Evolutionary conservation across 148 eudicot species (phyloP).

Genomic region (Dysphania ambrosioides): DNA sequence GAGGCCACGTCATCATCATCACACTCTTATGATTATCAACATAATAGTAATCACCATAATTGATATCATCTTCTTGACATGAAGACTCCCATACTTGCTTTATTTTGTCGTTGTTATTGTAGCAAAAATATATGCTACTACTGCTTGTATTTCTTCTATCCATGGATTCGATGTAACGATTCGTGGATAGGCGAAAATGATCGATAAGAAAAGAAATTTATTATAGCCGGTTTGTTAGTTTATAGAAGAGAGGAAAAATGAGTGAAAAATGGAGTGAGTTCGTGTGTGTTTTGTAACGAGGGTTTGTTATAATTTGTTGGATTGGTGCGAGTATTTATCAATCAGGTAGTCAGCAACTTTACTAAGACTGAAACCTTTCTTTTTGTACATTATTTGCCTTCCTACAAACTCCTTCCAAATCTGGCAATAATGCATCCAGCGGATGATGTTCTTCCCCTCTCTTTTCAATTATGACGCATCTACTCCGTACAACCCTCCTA

Average conservation of each 20-base stretch:
- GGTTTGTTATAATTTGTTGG: too few species aligned
- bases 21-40: constrained; percentile 18
- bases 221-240: too few species aligned
- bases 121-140: constrained; percentile 16
- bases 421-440: constrained; percentile 11
- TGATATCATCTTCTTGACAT: not conserved
- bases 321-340: constrained; percentile 23
- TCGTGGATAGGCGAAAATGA: too few species aligned
- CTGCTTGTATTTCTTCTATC: not conserved
- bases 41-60: constrained; percentile 1
- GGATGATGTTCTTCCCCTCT: constrained; percentile 5
- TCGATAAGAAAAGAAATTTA: too few species aligned
- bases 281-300: too few species aligned
- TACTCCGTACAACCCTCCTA: too few species aligned
- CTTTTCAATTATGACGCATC: not conserved
- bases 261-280: too few species aligned
- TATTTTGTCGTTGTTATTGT: constrained; percentile 10
- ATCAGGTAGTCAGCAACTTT: not conserved
- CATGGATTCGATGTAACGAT: constrained; percentile 2
- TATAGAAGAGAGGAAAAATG: too few species aligned
- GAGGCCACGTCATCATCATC: constrained; percentile 64
- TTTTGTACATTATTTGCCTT: constrained; percentile 6
- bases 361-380: constrained; percentile 19
- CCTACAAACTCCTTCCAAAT: constrained; percentile 20
- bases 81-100: constrained; percentile 15